phyloP scores from a whole-genome alignment of 1,139 yeast genomes.

The Groenewaldozyma sp. region DNA sequence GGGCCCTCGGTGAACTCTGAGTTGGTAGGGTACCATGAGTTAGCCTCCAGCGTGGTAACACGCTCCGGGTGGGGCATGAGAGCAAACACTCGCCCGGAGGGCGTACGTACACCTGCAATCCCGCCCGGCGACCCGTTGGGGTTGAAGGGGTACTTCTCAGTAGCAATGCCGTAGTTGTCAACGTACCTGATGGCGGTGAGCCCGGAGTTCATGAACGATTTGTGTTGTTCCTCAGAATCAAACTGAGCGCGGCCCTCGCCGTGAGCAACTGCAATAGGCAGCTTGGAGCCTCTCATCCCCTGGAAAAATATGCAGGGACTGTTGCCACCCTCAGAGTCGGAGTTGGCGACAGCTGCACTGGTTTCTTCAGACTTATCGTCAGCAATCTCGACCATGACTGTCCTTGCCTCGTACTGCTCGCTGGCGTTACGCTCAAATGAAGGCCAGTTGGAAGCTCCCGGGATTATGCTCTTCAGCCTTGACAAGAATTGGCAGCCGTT shows the following conservation, averaged over 20 bases:
- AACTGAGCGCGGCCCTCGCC: constrained; percentile 96
- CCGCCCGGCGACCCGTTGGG: constrained; percentile 96
- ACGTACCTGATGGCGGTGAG: constrained; percentile 66
- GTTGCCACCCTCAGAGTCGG: constrained; percentile 19
- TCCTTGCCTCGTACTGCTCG: constrained; percentile 97
- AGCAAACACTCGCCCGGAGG: constrained; percentile 91
- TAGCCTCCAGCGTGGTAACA: constrained; percentile 75
- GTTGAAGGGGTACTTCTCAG: constrained; percentile 82
- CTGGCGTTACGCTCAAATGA: constrained; percentile 82
- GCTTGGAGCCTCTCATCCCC: constrained; percentile 83
- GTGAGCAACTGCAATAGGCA: constrained; percentile 97
- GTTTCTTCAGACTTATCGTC: constrained; percentile 30
- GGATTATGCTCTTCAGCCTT: constrained; percentile 77
- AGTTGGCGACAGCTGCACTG: constrained; percentile 9
- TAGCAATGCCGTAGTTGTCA: constrained; percentile 80
- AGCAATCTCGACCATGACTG: constrained; percentile 74
- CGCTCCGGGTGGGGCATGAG: constrained; percentile 99
- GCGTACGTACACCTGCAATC: constrained; percentile 84
- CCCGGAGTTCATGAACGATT: constrained; percentile 38
- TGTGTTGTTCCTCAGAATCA: constrained; percentile 35
- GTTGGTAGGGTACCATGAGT: constrained; percentile 80
- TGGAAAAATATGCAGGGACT: constrained; percentile 63
- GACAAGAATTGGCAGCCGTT: constrained; percentile 97
- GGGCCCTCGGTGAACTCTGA: constrained; percentile 48
- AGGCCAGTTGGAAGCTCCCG: constrained; percentile 97